Evolutionary conservation across 1,284 basidiomycete species (phyloP), one percentile per base, ranked within the genome.

Genomic region (Austroboletus novae-zelandiae): DNA sequence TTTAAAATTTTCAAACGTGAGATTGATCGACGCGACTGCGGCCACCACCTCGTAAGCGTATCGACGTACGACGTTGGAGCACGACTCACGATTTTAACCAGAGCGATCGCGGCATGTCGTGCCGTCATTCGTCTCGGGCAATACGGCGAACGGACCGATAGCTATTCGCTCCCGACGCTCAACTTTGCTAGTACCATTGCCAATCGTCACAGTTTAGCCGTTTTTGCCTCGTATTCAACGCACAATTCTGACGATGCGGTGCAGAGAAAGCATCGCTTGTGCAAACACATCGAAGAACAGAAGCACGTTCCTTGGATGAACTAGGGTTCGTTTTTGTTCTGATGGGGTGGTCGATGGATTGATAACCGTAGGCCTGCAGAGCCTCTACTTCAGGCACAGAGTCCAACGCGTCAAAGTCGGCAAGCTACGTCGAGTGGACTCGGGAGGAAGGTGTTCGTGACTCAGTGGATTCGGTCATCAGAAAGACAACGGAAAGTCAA

Each of bases 71-170:
- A 1, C 15, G 20, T 25, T 29, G 8, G 8, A 36, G 13, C 8
- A n/a, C 30, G 27, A 8, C 48, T 61, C 23, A 62, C 30, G 7
- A 13, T 37, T 32, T 35, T 44, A 32, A n/a, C n/a, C 41, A 61
- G 60, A 36, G 60, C 62, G 15, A 13, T 48, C 44, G 81, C 83
- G 20, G 81, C 84, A 17, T 84, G 83, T 62, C 78, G 84, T 45
- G 60, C 79, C 18, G 83, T 86, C 43, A 82, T 85, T 60, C 75
- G 82, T 52, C 71, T 86, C 27, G 74, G 79, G 32, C 79, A 82
- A 48, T 66, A 66, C 29, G 64, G 62, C 48, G 66, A 66, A 50
- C 60, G 62, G 17, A 41, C 59, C 18, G 37, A 43, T 15, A 23
- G 3, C 4, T 60, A 51, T 40, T 52, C 51, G 13, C 43, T 52